phyloP scores from a whole-genome alignment of 1,284 basidiomycete species.

The Trichosporon sp. region DNA sequence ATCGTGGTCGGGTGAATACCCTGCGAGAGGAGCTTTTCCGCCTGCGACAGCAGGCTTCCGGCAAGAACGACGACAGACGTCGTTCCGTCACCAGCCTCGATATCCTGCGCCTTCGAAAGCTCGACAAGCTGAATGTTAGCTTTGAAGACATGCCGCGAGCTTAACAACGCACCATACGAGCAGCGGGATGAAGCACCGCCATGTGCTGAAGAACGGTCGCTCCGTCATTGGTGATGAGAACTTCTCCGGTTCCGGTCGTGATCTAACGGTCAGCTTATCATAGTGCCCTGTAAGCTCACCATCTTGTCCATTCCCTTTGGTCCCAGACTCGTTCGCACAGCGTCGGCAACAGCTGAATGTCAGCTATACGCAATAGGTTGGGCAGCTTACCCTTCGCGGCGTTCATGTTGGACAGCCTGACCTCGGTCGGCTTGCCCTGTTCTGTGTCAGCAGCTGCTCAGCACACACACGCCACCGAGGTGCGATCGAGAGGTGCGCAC shows the following conservation, averaged over 20 bases:
- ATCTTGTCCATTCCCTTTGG: conserved; percentile 99
- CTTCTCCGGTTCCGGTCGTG: conserved; percentile 93
- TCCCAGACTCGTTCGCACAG: conserved; percentile 91
- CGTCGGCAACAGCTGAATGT: conserved; percentile 84
- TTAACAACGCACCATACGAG: conserved; percentile 67
- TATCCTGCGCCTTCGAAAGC: conserved; percentile 94
- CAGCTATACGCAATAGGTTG: conserved; percentile 7
- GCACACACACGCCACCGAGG: neutral
- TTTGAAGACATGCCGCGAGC: conserved; percentile 47
- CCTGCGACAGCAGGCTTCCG: conserved; percentile 84
- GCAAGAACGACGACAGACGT: conserved; percentile 97
- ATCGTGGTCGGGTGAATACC: conserved; percentile 97
- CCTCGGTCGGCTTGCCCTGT: conserved; percentile 58
- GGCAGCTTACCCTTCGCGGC: conserved; percentile 77
- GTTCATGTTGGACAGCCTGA: conserved; percentile 89
- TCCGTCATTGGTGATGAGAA: conserved; percentile 98
- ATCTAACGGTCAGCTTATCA: conserved; percentile 58
- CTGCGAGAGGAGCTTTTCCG: conserved; percentile 95
- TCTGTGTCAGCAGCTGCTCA: conserved; percentile 10
- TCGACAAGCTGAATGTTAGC: conserved; percentile 70
- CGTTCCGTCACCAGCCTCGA: conserved; percentile 99
- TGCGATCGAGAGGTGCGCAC: conserved; percentile 20
- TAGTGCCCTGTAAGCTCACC: conserved; percentile 53
- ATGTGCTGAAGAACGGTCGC: conserved; percentile 97
- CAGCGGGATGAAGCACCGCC: conserved; percentile 95